Evolutionary conservation across 805 yeast genomes (phyloP).

Genomic region (Saccharomycopsis fibuligera): DNA sequence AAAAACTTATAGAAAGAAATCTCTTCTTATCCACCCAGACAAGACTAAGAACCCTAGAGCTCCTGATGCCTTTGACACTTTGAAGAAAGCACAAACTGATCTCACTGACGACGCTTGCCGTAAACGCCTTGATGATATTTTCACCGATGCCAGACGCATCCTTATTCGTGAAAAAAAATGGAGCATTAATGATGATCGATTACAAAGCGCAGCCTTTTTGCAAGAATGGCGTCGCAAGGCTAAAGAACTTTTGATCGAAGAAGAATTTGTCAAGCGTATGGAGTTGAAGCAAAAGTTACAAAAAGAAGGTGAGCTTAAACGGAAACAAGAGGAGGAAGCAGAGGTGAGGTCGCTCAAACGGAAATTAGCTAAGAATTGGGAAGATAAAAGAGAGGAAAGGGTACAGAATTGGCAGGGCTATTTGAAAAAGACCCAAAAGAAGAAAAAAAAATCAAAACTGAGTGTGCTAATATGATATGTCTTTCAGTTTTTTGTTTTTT

Average conservation of each 20-base stretch:
- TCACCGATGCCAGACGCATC: conserved; percentile 37
- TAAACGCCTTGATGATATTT: conserved; percentile 36
- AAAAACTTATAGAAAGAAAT: conserved; percentile 47
- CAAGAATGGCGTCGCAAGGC: conserved; percentile 37
- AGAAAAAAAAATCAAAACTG: conserved; percentile 18
- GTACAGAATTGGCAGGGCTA: conserved; percentile 57
- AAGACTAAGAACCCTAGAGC: conserved; percentile 51
- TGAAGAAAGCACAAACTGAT: conserved; percentile 48
- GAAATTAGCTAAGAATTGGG: conserved; percentile 49
- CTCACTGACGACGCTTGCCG: conserved; percentile 35
- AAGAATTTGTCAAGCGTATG: conserved; percentile 38
- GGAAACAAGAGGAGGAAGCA: conserved; percentile 26
- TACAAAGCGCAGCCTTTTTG: conserved; percentile 31
- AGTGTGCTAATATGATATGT: conserved; percentile 2
- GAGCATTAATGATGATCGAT: conserved; percentile 33
- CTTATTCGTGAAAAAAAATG: conserved; percentile 33
- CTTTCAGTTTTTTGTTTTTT: no score
- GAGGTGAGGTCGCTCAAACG: conserved; percentile 30
- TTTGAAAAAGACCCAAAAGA: conserved; percentile 36
- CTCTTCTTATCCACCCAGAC: conserved; percentile 66
- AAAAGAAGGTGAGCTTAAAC: conserved; percentile 33
- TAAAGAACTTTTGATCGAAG: conserved; percentile 38
- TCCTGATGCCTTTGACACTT: conserved; percentile 53
- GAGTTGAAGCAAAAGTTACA: conserved; percentile 36
- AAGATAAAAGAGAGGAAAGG: conserved; percentile 48